A percentile compares a stretch with the other conserved stretches of the same genome.
Evolutionary conservation across 768 basidiomycete genomes (phyloP).

Genomic region (Dendrothele bispora): DNA sequence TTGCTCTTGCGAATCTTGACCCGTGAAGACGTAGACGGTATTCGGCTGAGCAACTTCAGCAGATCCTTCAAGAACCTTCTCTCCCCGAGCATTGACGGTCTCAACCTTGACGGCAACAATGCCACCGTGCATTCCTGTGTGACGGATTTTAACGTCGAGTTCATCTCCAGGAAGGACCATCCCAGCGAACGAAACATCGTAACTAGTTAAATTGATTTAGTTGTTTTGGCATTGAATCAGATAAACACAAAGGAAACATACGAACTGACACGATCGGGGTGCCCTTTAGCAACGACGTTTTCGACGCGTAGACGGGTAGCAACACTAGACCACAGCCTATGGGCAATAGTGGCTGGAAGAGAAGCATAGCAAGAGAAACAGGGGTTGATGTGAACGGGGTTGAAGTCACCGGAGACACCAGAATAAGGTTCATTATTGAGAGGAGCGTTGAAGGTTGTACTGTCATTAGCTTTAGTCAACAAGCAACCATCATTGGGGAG

Average conservation of each 20-base stretch:
- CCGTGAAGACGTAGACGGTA: slow-evolving; percentile 97
- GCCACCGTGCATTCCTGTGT: slow-evolving; percentile 89
- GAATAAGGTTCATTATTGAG: slow-evolving; percentile 96
- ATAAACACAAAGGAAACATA: slow-evolving; percentile 43
- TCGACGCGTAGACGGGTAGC: slow-evolving; percentile 92
- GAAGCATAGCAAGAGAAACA: slow-evolving; percentile 95
- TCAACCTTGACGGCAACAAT: slow-evolving; percentile 90
- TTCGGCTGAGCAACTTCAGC: slow-evolving; percentile 92
- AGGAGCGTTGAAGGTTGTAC: slow-evolving; percentile 77
- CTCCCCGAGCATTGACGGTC: slow-evolving; percentile 80
- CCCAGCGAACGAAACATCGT: slow-evolving; percentile 93
- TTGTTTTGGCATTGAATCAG: slow-evolving; percentile 51
- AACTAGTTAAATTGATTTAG: slow-evolving; percentile 45
- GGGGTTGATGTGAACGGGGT: slow-evolving; percentile 98
- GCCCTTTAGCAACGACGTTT: slow-evolving; percentile 89
- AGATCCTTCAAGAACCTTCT: slow-evolving; percentile 90
- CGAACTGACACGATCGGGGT: slow-evolving; percentile 87
- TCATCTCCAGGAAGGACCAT: slow-evolving; percentile 95
- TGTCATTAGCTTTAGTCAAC: slow-evolving; percentile 59
- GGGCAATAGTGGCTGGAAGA: slow-evolving; percentile 95
- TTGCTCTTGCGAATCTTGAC: slow-evolving; percentile 96
- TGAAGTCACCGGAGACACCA: slow-evolving; percentile 94
- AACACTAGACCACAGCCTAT: slow-evolving; percentile 96
- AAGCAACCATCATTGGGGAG: slow-evolving; percentile 87
- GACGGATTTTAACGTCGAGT: slow-evolving; percentile 82